A percentile compares a stretch with the other conserved stretches of the same genome.
phyloP scores from a whole-genome alignment of 192 early-diverging fungal genomes.

The Backusella psychrophila region DNA sequence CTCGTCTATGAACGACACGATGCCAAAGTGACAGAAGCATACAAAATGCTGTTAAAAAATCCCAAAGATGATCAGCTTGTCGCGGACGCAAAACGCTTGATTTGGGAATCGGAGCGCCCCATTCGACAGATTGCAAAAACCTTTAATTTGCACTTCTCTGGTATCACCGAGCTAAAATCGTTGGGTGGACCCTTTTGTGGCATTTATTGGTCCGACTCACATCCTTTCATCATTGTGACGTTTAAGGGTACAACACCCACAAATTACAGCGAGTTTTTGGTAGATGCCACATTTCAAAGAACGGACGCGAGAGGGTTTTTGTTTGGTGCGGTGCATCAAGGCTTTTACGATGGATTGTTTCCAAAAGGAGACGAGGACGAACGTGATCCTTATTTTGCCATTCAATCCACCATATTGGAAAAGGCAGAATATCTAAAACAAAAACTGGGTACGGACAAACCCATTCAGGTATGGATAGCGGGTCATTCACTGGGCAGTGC shows the following conservation, averaged over 20 bases:
- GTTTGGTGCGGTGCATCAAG: constrained; percentile 51
- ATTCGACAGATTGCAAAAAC: constrained; percentile 31
- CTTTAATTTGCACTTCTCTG: constrained; percentile 36
- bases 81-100: not conserved
- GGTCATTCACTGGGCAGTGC: constrained; percentile 57
- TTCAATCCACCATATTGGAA: constrained; percentile 36
- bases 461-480: constrained; percentile 49
- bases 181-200: constrained; percentile 48
- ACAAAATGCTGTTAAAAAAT: constrained; percentile 14
- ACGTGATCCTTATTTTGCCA: constrained; percentile 41
- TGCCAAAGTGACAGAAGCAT: constrained; percentile 38
- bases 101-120: constrained; percentile 31
- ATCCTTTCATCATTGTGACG: constrained; percentile 43
- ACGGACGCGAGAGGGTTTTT: constrained; percentile 45
- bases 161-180: constrained; percentile 46
- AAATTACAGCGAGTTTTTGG: constrained; percentile 47
- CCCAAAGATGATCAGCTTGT: not conserved
- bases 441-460: constrained; percentile 12
- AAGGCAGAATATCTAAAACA: constrained; percentile 26
- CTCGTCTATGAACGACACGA: constrained; percentile 48
- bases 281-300: constrained; percentile 48
- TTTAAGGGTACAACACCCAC: constrained; percentile 53
- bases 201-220: constrained; percentile 43
- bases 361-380: constrained; percentile 22
- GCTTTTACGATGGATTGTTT: constrained; percentile 52